Evolutionary conservation across 768 basidiomycete genomes (phyloP), one percentile per base, ranked within the genome.

Genomic region (Kwoniella botswanensis): DNA sequence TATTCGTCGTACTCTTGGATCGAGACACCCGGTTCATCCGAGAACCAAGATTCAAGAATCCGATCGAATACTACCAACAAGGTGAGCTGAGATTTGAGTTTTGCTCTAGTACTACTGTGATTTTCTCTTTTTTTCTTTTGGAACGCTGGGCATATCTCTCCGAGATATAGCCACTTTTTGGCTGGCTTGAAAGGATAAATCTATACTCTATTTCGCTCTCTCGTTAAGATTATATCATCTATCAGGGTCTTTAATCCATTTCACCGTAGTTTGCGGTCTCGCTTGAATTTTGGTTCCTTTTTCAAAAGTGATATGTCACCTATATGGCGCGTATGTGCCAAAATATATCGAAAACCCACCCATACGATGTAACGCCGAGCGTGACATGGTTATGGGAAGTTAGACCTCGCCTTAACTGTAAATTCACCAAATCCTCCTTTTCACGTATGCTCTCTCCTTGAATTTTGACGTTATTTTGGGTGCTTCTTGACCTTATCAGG

Each of bases 321-420:
- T 44, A 21, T 61, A 61, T 61, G 59, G 59, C 59, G 59, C 59
- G 59, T 61, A 61, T 61, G 59, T 61, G 59, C 59, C 59, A 61
- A 61, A 61, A 61, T 6, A n/a, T 21, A 22, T 42, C 11, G 17
- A n/a, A 44, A 43, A 15, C 11, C 26, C 35, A n/a, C 42, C 42
- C 42, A 29, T 13, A 6, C 21, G 17, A 15, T 61, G 59, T 61
- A 44, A 61, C 59, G 59, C 59, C 42, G 42, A 44, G 59, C 59
- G 59, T 61, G 59, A 61, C 59, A 61, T 21, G 22, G 18, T 26
- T 6, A 22, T 22, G 26, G 41, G 18, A n/a, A n/a, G 22, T 41
- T 61, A 43, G 42, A 61, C 1, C 43, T 44, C 41, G 41, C 42
- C 42, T 61, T 61, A 61, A 61, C 59, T 61, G 59, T 61, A 61